These are phyloP conservation scores for Silene vulgaris DNA, from an alignment of 179 eudicot species.

Conservation along the genomic window DNA sequence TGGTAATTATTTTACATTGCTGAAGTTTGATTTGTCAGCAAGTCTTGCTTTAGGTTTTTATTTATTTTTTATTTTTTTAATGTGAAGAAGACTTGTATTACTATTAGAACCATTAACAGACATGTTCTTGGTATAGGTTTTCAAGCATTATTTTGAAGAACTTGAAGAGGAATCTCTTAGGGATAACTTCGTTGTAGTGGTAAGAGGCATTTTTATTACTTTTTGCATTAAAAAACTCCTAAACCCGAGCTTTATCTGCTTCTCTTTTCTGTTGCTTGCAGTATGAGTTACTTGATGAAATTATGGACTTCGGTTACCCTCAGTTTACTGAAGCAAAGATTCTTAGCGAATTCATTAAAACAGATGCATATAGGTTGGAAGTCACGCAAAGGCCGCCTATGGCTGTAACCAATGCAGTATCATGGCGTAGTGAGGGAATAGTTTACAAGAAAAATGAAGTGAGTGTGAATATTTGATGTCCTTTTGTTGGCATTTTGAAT, in stretches of 20 bases:
- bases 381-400: conserved; percentile 90
- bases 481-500: conserved; percentile 1
- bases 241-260: conserved; percentile 9
- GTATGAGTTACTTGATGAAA: conserved; percentile 92
- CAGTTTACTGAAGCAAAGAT: conserved; percentile 93
- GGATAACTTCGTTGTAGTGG: conserved; percentile 97
- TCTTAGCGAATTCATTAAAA: conserved; percentile 84
- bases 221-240: not conserved
- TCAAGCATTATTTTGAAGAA: conserved; percentile 87
- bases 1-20: conserved; percentile 20
- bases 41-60: not conserved
- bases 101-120: not conserved
- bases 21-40: not conserved
- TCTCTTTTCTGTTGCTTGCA: conserved; percentile 31
- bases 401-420: conserved; percentile 97
- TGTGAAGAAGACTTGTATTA: not conserved
- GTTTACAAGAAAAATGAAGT: conserved; percentile 83
- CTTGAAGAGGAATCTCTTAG: conserved; percentile 92
- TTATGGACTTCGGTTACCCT: conserved; percentile 95
- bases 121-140: conserved; percentile 43
- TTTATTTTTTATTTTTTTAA: not conserved
- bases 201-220: conserved; percentile 31
- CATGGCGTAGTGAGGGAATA: conserved; percentile 98
- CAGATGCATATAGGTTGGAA: conserved; percentile 95
- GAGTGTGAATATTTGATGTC: conserved; percentile 19